A percentile compares a stretch with the other conserved stretches of the same genome.
Evolutionary conservation across 495 filamentous ascomycete species (phyloP).

Genomic region (Neurospora sp.): DNA sequence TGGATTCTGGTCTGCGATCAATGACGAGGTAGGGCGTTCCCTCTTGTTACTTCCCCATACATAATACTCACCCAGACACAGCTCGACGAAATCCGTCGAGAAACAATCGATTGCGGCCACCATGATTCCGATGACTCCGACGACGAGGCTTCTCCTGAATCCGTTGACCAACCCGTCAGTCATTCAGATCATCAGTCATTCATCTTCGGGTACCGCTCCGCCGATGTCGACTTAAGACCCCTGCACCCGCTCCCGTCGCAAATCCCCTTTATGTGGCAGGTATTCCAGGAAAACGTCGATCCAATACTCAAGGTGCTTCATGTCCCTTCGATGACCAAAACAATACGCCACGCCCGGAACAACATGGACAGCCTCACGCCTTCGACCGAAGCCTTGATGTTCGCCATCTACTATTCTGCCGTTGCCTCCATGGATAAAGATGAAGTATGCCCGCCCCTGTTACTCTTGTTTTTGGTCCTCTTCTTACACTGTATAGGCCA

Average conservation of each 20-base stretch:
- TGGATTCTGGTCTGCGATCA: slow-evolving; percentile 80
- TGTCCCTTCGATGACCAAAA: slow-evolving; percentile 45
- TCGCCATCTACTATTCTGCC: slow-evolving; percentile 68
- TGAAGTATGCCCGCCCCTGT: slow-evolving; percentile 24
- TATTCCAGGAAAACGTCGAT: slow-evolving; percentile 61
- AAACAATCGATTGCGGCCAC: slow-evolving; percentile 58
- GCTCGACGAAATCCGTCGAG: slow-evolving; percentile 64
- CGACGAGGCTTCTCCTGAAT: slow-evolving; percentile 42
- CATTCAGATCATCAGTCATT: slow-evolving; percentile 57
- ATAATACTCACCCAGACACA: slow-evolving; percentile 19
- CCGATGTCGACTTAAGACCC: slow-evolving; percentile 36
- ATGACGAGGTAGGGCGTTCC: slow-evolving; percentile 53
- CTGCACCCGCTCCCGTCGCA: slow-evolving; percentile 50
- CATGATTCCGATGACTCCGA: slow-evolving; percentile 51
- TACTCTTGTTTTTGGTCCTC: slow-evolving; percentile 10
- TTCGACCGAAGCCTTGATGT: slow-evolving; percentile 61
- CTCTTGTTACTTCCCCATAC: background rate
- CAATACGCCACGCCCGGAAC: slow-evolving; percentile 34
- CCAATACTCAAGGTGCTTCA: slow-evolving; percentile 63
- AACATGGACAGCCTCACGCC: slow-evolving; percentile 48
- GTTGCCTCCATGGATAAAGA: slow-evolving; percentile 56
- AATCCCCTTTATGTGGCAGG: slow-evolving; percentile 57
- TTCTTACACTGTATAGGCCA: slow-evolving; percentile 34
- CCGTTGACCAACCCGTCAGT: slow-evolving; percentile 17
- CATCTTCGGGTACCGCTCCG: slow-evolving; percentile 58